phyloP scores from a whole-genome alignment of 2,329 filamentous ascomycete genomes.

The Aspergillus clavatus region DNA sequence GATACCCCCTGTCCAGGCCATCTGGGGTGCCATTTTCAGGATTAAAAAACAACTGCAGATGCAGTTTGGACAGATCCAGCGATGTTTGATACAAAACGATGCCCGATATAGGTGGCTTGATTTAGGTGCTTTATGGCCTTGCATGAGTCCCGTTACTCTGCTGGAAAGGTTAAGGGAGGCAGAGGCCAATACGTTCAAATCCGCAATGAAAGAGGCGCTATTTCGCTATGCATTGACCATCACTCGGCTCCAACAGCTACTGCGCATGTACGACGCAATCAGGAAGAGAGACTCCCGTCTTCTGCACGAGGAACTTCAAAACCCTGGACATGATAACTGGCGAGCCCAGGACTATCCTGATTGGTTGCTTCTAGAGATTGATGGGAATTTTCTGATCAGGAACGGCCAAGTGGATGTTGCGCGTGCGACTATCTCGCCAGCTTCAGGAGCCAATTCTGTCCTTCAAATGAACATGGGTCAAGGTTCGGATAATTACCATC shows the following conservation, averaged over 20 bases:
- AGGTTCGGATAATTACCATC: too few species aligned
- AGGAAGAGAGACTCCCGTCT: constrained; percentile 26
- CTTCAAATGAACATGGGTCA: constrained; percentile 66
- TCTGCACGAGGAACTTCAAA: constrained; percentile 42
- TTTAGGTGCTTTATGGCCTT: constrained; percentile 40
- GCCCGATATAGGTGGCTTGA: constrained; percentile 35
- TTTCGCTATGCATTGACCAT: constrained; percentile 39
- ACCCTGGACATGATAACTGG: constrained; percentile 56
- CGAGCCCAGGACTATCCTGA: constrained; percentile 51
- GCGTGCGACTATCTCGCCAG: constrained; percentile 54
- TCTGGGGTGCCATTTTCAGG: too few species aligned
- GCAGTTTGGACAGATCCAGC: constrained; percentile 20
- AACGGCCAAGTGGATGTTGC: constrained; percentile 60
- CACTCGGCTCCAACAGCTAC: constrained; percentile 40
- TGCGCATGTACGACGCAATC: constrained; percentile 40
- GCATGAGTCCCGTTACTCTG: constrained; percentile 36
- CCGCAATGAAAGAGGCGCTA: constrained; percentile 34
- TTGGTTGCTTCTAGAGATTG: constrained; percentile 64
- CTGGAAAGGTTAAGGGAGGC: constrained; percentile 43
- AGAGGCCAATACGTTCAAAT: constrained; percentile 22
- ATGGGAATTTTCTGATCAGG: constrained; percentile 59
- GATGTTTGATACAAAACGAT: constrained; percentile 9
- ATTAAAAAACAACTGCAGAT: too few species aligned
- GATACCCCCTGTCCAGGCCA: too few species aligned
- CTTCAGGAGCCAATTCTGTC: constrained; percentile 52